phyloP scores from a whole-genome alignment of 1,139 yeast species.

The Tardiomyces digboiensis region DNA sequence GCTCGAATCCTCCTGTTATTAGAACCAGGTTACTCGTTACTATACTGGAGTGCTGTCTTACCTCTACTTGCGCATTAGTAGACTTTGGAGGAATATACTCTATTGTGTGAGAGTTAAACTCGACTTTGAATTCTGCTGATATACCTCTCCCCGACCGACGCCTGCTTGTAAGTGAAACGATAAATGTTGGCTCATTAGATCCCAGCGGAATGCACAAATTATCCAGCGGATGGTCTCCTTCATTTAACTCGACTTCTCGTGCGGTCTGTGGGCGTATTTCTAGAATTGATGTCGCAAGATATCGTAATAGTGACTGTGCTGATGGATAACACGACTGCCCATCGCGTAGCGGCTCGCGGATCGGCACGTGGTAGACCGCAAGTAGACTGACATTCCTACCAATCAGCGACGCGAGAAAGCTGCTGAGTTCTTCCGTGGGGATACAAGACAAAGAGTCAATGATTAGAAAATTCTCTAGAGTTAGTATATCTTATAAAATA shows the following conservation, averaged over 20 bases:
- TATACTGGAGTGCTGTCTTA: not conserved
- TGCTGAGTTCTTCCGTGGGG: conserved; percentile 36
- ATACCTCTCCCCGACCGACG: conserved; percentile 80
- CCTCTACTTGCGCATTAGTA: conserved; percentile 18
- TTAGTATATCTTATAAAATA: too few relatives aligned
- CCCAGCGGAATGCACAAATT: conserved; percentile 10
- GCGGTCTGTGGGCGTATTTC: conserved; percentile 1
- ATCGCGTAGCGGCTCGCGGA: not conserved
- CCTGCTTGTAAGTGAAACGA: conserved; percentile 49
- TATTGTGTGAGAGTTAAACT: conserved; percentile 42
- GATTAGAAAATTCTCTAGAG: conserved; percentile 27
- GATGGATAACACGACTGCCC: not conserved
- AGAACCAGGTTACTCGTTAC: not conserved
- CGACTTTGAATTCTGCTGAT: conserved; percentile 43
- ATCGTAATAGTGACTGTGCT: conserved; percentile 20
- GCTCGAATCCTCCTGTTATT: conserved; percentile 28
- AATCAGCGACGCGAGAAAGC: conserved; percentile 46
- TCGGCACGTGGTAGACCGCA: conserved; percentile 47
- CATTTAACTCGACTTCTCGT: conserved; percentile 20
- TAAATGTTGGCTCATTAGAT: conserved; percentile 40
- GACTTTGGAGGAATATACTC: conserved; percentile 30
- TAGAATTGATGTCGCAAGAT: conserved; percentile 51
- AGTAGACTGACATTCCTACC: conserved; percentile 45
- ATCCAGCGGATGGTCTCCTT: conserved; percentile 21
- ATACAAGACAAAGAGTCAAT: conserved; percentile 66